Base-by-base conservation (phyloP, 2,329 filamentous ascomycete genomes). In the Cercospora sojina region DNA sequence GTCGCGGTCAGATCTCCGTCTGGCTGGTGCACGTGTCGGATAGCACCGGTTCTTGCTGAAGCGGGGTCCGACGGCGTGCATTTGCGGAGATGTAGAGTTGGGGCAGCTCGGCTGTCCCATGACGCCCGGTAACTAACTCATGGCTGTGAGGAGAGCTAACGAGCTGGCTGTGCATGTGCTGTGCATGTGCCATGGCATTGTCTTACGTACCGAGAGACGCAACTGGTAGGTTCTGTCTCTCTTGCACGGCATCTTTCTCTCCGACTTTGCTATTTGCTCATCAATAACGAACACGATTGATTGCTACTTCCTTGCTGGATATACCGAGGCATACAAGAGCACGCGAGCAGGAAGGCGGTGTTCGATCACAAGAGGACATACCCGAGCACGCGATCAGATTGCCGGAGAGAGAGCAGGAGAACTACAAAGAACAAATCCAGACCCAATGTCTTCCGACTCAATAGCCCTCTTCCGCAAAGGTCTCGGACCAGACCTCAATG, bases 401-500 rank as follows among this genome's bases (percentile, higher is more conserved):
- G 1, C 25, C 47, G 10, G 7, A 25, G 18, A 2, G 20, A 53
- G 12, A 27, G 2, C 47, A 4, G 8, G 29, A 32, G 27, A 12
- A 53, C 32, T n/a, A 29, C 49, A 20, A 63, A 27, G 27, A 27
- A 5, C 27, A 32, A 13, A n/a, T 20, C 0, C 27, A 51, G 32
- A n/a, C 5, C 66, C 23, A 29, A 80, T 80, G 79, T 80, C 78
- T 67, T 74, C 79, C 56, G 81, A 85, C 66, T 81, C 82, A 3
- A 74, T 85, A 58, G 82, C 84, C 16, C 72, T 81, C 41, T 76
- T 84, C 71, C 82, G 84, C 61, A 81, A 78, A 67, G 78, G 76
- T 58, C 75, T 81, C 55, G 78, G 79, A 43, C 79, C 83, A 16
- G 86, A 88, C 65, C 82, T 88, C 16, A 77, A 77, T 51, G 79